These are phyloP conservation scores for Schoenoplectus triqueter DNA, from an alignment of 202 grass and related monocot genomes.

Conservation along the genomic window DNA sequence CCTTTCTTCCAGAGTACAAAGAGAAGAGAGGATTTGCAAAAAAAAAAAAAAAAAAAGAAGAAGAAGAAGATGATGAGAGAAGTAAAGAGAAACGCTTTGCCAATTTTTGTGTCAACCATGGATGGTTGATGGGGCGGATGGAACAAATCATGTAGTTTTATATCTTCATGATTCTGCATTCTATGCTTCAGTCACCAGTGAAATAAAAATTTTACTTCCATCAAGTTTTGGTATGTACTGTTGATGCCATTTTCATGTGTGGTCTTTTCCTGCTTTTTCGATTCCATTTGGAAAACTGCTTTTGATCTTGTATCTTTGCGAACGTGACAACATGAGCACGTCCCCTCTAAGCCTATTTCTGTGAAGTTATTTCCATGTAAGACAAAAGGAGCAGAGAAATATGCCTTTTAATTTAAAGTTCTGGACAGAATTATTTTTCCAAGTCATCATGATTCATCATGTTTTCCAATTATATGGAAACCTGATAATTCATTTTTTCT, in stretches of 20 bases:
- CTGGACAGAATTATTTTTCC: not conserved
- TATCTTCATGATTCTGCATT: not conserved
- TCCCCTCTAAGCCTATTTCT: constrained; percentile 3
- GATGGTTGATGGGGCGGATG: not conserved
- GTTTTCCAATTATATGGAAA: constrained; percentile 27
- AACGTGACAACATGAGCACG: constrained; percentile 7
- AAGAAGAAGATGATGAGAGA: not conserved
- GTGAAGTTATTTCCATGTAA: constrained; percentile 18
- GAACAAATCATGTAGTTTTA: constrained; percentile 28
- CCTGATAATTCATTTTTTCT: not conserved
- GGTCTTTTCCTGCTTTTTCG: constrained; percentile 40
- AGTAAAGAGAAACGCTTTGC: not conserved
- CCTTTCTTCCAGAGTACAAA: constrained; percentile 26
- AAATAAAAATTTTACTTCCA: not conserved
- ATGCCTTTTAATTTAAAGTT: not conserved
- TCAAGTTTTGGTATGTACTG: constrained; percentile 24
- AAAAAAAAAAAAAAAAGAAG: too few species aligned
- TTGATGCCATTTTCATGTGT: constrained; percentile 27
- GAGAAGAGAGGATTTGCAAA: constrained; percentile 5
- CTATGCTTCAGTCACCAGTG: not conserved
- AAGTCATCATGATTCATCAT: constrained; percentile 4
- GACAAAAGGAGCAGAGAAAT: constrained; percentile 20
- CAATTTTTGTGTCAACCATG: not conserved
- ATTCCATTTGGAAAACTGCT: constrained; percentile 28
- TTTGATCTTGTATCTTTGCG: constrained; percentile 35